A percentile compares a stretch with the other conserved stretches of the same genome.
These are phyloP conservation scores for Penicillium sp. DNA, from an alignment of 2,329 filamentous ascomycete genomes.

Conservation along the genomic window DNA sequence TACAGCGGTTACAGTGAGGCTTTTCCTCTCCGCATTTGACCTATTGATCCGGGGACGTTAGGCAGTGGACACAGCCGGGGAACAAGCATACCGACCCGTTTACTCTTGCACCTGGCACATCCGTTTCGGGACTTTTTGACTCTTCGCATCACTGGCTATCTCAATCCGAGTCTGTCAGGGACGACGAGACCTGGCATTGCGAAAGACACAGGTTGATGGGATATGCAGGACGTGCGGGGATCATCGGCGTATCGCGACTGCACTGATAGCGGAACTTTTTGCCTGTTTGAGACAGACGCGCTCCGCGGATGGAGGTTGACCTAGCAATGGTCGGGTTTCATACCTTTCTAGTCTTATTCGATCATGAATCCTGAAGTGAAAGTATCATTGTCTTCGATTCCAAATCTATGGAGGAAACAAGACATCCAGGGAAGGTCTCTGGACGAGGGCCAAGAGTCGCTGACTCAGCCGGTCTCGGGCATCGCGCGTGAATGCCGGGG, in stretches of 20 bases:
- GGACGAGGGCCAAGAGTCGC: no score
- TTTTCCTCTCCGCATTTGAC: constrained; percentile 44
- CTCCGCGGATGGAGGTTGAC: no score
- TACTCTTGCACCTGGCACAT: constrained; percentile 43
- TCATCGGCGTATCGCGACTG: constrained; percentile 8
- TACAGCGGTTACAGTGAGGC: constrained; percentile 39
- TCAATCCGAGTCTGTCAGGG: constrained; percentile 5
- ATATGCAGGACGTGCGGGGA: constrained; percentile 16
- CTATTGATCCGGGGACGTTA: constrained; percentile 21
- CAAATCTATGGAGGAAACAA: no score
- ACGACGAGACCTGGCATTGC: constrained; percentile 5
- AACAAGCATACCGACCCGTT: constrained; percentile 30
- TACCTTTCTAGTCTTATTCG: no score
- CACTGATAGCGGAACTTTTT: constrained; percentile 16
- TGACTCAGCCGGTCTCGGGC: no score
- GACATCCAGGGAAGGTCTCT: no score
- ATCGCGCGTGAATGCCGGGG: no score
- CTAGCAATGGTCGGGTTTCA: no score
- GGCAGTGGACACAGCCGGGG: not conserved
- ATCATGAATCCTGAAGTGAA: no score
- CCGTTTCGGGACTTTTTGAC: constrained; percentile 45
- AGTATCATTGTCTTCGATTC: no score
- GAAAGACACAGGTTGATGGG: constrained; percentile 6
- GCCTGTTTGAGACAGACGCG: constrained; percentile 15
- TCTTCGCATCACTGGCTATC: constrained; percentile 31